A percentile compares a stretch with the other conserved stretches of the same genome.
phyloP scores from a whole-genome alignment of 208 protist genomes.

The Acanthamoeba royreba region DNA sequence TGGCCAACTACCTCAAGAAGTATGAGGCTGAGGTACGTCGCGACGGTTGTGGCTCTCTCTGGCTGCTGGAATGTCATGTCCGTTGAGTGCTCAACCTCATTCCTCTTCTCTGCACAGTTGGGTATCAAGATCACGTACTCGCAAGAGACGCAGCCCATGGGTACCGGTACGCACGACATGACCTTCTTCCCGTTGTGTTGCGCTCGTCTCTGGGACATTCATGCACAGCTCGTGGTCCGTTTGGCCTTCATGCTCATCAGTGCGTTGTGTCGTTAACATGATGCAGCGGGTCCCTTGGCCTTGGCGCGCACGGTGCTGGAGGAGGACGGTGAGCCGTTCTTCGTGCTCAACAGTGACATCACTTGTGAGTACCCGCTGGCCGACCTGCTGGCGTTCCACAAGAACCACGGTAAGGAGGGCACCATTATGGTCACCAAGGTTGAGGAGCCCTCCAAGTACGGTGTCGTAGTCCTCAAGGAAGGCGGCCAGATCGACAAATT shows the following conservation, averaged over 20 bases:
- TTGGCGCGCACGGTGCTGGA: constrained; percentile 88
- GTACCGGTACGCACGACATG: constrained; percentile 77
- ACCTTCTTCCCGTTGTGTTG: neutral
- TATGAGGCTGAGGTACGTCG: constrained; percentile 76
- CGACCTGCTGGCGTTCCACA: constrained; percentile 93
- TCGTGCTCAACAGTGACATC: constrained; percentile 97
- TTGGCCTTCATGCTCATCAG: neutral
- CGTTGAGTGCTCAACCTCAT: neutral
- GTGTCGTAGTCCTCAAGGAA: constrained; percentile 93
- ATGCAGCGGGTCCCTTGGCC: constrained; percentile 91
- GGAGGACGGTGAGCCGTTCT: constrained; percentile 90
- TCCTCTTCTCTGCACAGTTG: constrained; percentile 74
- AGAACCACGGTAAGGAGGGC: constrained; percentile 91
- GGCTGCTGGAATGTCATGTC: neutral
- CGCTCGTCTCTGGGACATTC: neutral
- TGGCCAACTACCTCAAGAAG: constrained; percentile 89
- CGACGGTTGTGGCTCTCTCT: neutral
- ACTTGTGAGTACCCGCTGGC: constrained; percentile 93
- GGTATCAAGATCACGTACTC: constrained; percentile 94
- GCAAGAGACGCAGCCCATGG: constrained; percentile 93
- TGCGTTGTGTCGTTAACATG: neutral
- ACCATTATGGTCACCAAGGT: constrained; percentile 95
- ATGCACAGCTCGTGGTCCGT: neutral
- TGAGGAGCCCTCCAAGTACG: constrained; percentile 96
- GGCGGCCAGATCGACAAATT: constrained; percentile 82